Evolutionary conservation across 345 rosid genomes (phyloP).

Genomic region (Gossypium anomalum): DNA sequence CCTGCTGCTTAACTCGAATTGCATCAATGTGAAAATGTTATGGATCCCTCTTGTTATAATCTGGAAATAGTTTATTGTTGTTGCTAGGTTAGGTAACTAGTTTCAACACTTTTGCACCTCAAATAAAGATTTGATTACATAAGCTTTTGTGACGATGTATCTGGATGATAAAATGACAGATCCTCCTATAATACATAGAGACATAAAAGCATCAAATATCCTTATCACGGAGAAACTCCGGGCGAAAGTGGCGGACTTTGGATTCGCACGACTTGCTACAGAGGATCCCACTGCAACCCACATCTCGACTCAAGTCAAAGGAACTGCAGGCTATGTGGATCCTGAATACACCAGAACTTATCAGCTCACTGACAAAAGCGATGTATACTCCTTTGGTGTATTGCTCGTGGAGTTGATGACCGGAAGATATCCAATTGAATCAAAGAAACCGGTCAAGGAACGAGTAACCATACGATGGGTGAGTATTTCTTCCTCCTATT

Average conservation of each 20-base stretch:
- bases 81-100: background rate
- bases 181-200: constrained; percentile 85
- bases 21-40: background rate
- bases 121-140: background rate
- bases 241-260: constrained; percentile 92
- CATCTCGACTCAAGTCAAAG: constrained; percentile 67
- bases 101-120: constrained; percentile 1
- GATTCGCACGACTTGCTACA: constrained; percentile 61
- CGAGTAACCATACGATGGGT: constrained; percentile 60
- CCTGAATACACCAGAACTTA: constrained; percentile 66
- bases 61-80: background rate
- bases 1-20: background rate
- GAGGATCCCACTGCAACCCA: constrained; percentile 56
- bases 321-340: constrained; percentile 57
- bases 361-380: constrained; percentile 66
- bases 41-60: background rate
- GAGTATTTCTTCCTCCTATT: constrained; percentile 13
- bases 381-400: constrained; percentile 72
- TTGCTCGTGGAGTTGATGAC: constrained; percentile 60
- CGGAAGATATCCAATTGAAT: constrained; percentile 61
- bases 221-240: constrained; percentile 73
- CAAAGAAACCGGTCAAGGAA: constrained; percentile 37
- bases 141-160: background rate
- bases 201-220: constrained; percentile 77
- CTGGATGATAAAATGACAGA: constrained; percentile 42